These are phyloP conservation scores for Botrytis fabae DNA, from an alignment of 2,329 filamentous ascomycete genomes.

Conservation along the genomic window DNA sequence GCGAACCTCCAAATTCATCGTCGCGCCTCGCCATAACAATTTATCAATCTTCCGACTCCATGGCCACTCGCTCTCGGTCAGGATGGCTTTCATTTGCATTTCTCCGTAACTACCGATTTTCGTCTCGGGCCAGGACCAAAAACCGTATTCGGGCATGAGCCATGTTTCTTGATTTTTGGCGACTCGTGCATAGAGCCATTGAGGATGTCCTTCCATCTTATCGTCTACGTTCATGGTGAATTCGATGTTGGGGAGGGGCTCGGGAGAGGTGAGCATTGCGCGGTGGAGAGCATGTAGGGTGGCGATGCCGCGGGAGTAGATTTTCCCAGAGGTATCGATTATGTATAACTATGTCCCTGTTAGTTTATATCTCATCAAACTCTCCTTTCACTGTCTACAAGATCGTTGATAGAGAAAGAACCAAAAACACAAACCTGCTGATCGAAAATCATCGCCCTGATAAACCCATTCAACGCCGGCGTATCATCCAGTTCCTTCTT, in stretches of 20 bases:
- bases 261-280: conserved; percentile 51
- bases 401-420: conserved; percentile 22
- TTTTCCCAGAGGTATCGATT: conserved; percentile 15
- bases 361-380: not conserved
- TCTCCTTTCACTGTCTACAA: too few relatives aligned
- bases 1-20: conserved; percentile 39
- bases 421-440: conserved; percentile 24
- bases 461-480: conserved; percentile 17
- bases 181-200: conserved; percentile 20
- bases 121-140: conserved; percentile 53
- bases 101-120: conserved; percentile 48
- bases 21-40: conserved; percentile 52
- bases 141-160: conserved; percentile 56
- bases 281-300: conserved; percentile 54
- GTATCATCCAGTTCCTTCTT: conserved; percentile 21
- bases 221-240: conserved; percentile 54
- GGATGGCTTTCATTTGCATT: conserved; percentile 43
- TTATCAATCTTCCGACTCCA: conserved; percentile 43
- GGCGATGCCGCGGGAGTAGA: conserved; percentile 41
- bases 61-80: conserved; percentile 40
- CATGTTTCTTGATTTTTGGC: conserved; percentile 39
- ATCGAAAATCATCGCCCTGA: conserved; percentile 20
- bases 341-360: conserved; percentile 12
- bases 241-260: conserved; percentile 50
- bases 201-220: conserved; percentile 40